Evolutionary conservation across 169 alveolate species (phyloP).

Genomic region (Babesia ovis): DNA sequence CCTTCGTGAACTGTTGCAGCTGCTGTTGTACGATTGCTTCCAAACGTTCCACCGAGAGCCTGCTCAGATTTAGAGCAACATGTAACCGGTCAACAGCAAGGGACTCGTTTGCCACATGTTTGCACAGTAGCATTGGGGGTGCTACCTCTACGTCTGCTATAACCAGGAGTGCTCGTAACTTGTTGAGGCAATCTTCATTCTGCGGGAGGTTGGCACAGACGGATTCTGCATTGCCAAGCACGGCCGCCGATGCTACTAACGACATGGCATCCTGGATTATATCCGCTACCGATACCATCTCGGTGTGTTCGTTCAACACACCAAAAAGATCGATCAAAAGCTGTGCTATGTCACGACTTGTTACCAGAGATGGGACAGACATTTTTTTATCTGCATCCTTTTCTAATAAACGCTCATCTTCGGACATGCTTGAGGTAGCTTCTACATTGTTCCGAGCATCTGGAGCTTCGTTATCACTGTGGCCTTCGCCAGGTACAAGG

Average conservation of each 20-base stretch:
- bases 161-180: neutral
- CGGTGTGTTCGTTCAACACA: slow-evolving; percentile 6
- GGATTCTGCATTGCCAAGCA: slow-evolving; percentile 27
- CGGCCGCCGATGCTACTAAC: slow-evolving; percentile 29
- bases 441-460: neutral
- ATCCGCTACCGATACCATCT: neutral
- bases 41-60: slow-evolving; percentile 18
- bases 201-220: slow-evolving; percentile 13
- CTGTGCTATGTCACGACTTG: slow-evolving; percentile 33
- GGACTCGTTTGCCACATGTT: neutral
- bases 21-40: neutral
- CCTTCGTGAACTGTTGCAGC: neutral
- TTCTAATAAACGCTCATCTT: neutral
- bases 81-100: slow-evolving; percentile 24
- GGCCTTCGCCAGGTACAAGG: neutral
- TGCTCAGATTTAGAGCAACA: slow-evolving; percentile 30
- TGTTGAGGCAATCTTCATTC: neutral
- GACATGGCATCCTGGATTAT: neutral
- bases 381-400: neutral
- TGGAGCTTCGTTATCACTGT: neutral
- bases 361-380: slow-evolving; percentile 7
- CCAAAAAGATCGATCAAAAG: neutral
- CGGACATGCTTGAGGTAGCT: neutral
- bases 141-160: slow-evolving; percentile 3
- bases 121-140: slow-evolving; percentile 37